phyloP scores from a whole-genome alignment of 2,329 filamentous ascomycete genomes.

The Aspergillus uvarum region DNA sequence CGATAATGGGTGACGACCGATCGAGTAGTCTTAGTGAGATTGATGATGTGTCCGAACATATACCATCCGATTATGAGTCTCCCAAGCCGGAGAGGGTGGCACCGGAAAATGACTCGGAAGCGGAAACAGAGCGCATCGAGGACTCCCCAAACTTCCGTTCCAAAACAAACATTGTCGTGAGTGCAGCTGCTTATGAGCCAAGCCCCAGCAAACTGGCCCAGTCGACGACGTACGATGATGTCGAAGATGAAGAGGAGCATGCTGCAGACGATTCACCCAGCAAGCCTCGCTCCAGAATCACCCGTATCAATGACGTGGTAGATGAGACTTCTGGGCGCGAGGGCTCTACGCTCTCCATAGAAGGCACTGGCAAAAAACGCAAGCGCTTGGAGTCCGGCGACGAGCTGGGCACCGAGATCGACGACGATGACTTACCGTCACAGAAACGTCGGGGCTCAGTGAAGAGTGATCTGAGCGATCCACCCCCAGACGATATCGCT shows the following conservation, averaged over 20 bases:
- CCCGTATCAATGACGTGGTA: constrained; percentile 24
- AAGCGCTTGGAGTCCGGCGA: constrained; percentile 41
- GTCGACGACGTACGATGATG: constrained; percentile 48
- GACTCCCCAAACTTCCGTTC: constrained; percentile 70
- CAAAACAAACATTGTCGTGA: constrained; percentile 62
- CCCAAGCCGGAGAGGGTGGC: constrained; percentile 54
- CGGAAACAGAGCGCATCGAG: constrained; percentile 90
- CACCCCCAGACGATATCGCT: constrained; percentile 33
- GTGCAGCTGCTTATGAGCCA: constrained; percentile 59
- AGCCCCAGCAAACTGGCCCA: constrained; percentile 77
- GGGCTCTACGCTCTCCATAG: constrained; percentile 28
- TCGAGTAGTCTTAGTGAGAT: constrained; percentile 94
- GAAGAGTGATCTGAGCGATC: constrained; percentile 39
- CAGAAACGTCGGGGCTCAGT: constrained; percentile 44
- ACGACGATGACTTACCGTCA: constrained; percentile 42
- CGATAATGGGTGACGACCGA: constrained; percentile 62
- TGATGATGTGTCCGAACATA: constrained; percentile 74
- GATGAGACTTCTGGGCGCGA: constrained; percentile 28
- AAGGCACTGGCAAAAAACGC: constrained; percentile 41
- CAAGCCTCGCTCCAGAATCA: constrained; percentile 38
- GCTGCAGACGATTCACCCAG: constrained; percentile 42
- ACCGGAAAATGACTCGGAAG: constrained; percentile 73
- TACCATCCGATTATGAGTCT: constrained; percentile 54
- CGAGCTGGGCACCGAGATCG: constrained; percentile 35
- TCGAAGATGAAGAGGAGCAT: constrained; percentile 54